Base-by-base conservation (phyloP, 2,329 filamentous ascomycete species). In the Rhinocladiella mackenziei region DNA sequence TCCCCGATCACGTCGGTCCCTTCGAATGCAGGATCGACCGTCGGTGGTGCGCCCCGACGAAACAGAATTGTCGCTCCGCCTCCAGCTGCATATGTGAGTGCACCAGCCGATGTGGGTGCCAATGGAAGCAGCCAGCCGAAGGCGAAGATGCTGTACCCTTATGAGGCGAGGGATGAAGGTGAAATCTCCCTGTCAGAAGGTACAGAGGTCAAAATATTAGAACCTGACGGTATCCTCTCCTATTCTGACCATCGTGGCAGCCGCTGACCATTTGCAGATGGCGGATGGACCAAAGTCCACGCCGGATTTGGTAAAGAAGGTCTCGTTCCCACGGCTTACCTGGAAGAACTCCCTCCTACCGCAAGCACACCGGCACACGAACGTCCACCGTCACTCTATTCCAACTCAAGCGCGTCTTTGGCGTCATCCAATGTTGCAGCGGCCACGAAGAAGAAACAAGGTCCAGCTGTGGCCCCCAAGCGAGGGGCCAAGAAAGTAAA, bases 181-280 rank as follows among this genome's bases (percentile, higher is more conserved):
- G 92, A 98, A 64, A 66, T 97, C 10, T 82, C 80, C 1, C 81
- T 95, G 1, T 68, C 80, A 3, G 91, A 94, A 56, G 89, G 87
- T 9, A 78, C 81, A 41, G 84, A 94, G 6, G 76, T 98, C 20
- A 70, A 72, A 0, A 75, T 97, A 32, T 58, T 96, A 3, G 89
- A 96, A 62, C 80, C 86, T 13, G 94, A 98, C 68, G 88, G 89
- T 94, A 78, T n/a, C n/a, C n/a, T n/a, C n/a, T n/a, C n/a, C n/a
- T n/a, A n/a, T n/a, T n/a, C n/a, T n/a, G n/a, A n/a, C n/a, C n/a
- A n/a, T n/a, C n/a, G n/a, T n/a, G n/a, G n/a, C n/a, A n/a, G n/a
- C n/a, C n/a, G n/a, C n/a, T n/a, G n/a, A n/a, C n/a, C n/a, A n/a
- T n/a, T n/a, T 17, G 17, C 56, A 95, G 91, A 94, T 65, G 91